Evolutionary conservation across 768 basidiomycete species (phyloP), one percentile per base, ranked within the genome.

Genomic region (Crassisporium funariophilum): DNA sequence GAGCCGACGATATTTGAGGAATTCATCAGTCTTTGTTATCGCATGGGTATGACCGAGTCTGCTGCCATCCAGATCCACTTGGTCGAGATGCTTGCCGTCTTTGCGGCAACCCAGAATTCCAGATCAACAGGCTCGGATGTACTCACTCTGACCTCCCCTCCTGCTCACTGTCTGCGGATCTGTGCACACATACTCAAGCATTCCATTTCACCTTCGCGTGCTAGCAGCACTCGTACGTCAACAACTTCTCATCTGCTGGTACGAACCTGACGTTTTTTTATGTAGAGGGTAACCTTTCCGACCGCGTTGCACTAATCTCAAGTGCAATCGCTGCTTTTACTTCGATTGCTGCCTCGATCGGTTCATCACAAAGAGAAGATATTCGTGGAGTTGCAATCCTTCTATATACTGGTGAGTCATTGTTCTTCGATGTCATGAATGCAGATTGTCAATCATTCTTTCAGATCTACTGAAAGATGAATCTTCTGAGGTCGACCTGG

Each of bases 1-100:
- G 88, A 95, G 29, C 84, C 86, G 2, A 77, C 83, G 0, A 81
- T 91, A 20, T 95, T 95, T 59, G 91, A 93, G 37, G 95, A 99
- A 66, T 83, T 98, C 35, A 81, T 87, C 55, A 86, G 85, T 37
- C 71, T 98, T 4, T 91, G 86, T 61, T 93, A 95, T 61, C 82
- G 95, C 4, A 82, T 98, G 67, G 91, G 87, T 0, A 83, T 98
- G 78, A 89, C 88, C 0, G 94, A 95, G 60, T 72, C 84, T 0
- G 83, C 90, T 1, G 69, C 58, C 0, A 78, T 91, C 22, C 88
- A 93, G 57, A 69, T 79, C 0, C 79, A 86, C 44, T 75, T 98
- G 16, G 70, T 91, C 2, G 86, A 88, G 52, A 79, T 88, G 29
- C 64, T 93, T 23, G 67, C 78, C 1, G 67, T 70, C 3, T 81